A percentile compares a stretch with the other conserved stretches of the same genome.
These are phyloP conservation scores for Leucogyrophana mollusca DNA, from an alignment of 768 basidiomycete genomes.

Conservation along the genomic window DNA sequence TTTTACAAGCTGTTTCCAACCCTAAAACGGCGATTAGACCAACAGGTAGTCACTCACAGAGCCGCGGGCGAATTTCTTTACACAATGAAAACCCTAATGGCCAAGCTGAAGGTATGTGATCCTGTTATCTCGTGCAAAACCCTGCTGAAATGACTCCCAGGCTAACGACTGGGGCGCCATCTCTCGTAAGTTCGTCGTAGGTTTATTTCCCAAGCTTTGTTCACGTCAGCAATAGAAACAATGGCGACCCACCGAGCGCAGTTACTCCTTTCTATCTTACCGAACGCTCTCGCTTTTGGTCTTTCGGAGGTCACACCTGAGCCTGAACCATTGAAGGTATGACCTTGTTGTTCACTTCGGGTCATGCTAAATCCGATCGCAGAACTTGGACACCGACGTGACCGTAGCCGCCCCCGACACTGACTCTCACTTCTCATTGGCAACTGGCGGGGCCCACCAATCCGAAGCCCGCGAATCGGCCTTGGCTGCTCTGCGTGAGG, in stretches of 20 bases:
- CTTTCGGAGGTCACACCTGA: slow-evolving; percentile 44
- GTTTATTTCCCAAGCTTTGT: neutral
- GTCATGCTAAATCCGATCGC: neutral
- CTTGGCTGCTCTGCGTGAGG: slow-evolving; percentile 14
- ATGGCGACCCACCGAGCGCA: slow-evolving; percentile 49
- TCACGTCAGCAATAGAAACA: slow-evolving; percentile 34
- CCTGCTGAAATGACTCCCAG: slow-evolving; percentile 25
- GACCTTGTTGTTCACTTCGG: neutral
- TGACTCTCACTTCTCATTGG: slow-evolving; percentile 33
- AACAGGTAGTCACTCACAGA: slow-evolving; percentile 46
- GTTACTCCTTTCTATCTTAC: slow-evolving; percentile 39
- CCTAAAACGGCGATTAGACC: slow-evolving; percentile 47
- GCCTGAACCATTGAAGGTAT: slow-evolving; percentile 50
- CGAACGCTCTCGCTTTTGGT: slow-evolving; percentile 48
- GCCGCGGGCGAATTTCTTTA: slow-evolving; percentile 55
- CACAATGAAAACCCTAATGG: slow-evolving; percentile 63
- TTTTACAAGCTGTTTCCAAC: slow-evolving; percentile 56
- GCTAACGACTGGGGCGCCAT: slow-evolving; percentile 65
- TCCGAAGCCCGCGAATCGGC: slow-evolving; percentile 13
- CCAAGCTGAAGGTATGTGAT: slow-evolving; percentile 54
- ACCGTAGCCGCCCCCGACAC: slow-evolving; percentile 39
- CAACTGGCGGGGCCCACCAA: slow-evolving; percentile 14
- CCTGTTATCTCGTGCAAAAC: neutral
- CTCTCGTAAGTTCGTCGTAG: slow-evolving; percentile 44
- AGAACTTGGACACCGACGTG: slow-evolving; percentile 55